Evolutionary conservation across 345 rosid genomes (phyloP), one percentile per base, ranked within the genome.

Genomic region (Salix dunnii): DNA sequence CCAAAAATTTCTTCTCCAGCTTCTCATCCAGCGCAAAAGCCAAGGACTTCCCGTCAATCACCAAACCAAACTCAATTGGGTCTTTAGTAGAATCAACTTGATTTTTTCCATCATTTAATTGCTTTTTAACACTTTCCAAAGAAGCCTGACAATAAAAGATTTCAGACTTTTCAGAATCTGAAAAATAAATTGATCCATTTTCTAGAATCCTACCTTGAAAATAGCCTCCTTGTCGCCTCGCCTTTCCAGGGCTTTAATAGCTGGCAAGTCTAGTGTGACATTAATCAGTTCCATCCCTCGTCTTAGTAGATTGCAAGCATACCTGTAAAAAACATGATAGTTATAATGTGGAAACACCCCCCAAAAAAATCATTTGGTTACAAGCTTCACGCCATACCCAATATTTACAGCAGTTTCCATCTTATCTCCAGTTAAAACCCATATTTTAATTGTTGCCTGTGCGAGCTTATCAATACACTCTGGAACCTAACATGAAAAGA

Each of bases 341-440:
- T 75, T 71, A 77, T 25, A 69, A 74, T 6, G 76, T 18, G 61
- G 69, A 74, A 28, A 1, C 51, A 72, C 70, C 70, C 42, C 43
- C 43, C 13, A 2, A 33, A 17, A 66, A 60, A 55, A 60, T 17
- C 3, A 43, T 2, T 68, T 8, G 36, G 62, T 71, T 48, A 60
- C 73, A 61, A 76, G 14, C 53, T 73, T 78, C 23, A 62, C 21
- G 8, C n/a, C 70, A 6, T 91, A 92, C 97, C 99, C 99, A 3
- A 93, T 93, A 84, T 93, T 95, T 65, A 95, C 78, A 2, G 97
- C 99, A 0, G 99, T 93, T 86, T 93, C 99, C 80, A 88, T 87
- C 87, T 90, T 93, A 80, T 95, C 99, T 0, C 99, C 97, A 0
- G 99, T 95, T 81, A 95, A 79, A 73, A 95, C 88, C 99, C 99